These are phyloP conservation scores for Schizophyllum commune DNA, from an alignment of 1,284 basidiomycete genomes.

Conservation along the genomic window DNA sequence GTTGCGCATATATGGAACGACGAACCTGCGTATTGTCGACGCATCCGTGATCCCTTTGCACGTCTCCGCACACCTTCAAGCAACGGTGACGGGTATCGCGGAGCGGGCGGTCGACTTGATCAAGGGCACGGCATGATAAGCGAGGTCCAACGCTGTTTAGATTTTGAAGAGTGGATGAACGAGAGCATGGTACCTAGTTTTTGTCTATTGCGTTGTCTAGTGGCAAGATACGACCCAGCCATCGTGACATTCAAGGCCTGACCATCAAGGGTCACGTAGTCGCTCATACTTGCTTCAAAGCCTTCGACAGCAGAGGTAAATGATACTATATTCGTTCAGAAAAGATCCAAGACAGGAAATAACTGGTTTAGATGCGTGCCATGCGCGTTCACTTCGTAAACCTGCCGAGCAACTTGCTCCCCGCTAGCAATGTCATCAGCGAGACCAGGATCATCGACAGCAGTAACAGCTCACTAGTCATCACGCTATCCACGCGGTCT, in stretches of 20 bases:
- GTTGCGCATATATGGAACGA: constrained; percentile 32
- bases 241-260: too few species aligned
- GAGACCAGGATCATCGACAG: not conserved
- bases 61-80: constrained; percentile 25
- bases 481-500: not conserved
- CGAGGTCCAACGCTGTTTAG: too few species aligned
- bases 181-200: too few species aligned
- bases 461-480: not conserved
- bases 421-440: not conserved
- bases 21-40: constrained; percentile 37
- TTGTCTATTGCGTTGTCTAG: too few species aligned
- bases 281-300: too few species aligned
- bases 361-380: too few species aligned
- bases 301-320: too few species aligned
- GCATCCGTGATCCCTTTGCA: constrained; percentile 30
- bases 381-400: not conserved
- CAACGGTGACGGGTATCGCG: not conserved
- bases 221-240: too few species aligned
- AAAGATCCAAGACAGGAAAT: too few species aligned
- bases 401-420: not conserved
- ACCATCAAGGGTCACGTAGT: too few species aligned
- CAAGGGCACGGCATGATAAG: not conserved
- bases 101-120: not conserved
- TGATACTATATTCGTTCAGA: too few species aligned
- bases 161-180: too few species aligned